Evolutionary conservation across 2,329 filamentous ascomycete species (phyloP), one percentile per base, ranked within the genome.

Genomic region (Dactylellina cionopaga): DNA sequence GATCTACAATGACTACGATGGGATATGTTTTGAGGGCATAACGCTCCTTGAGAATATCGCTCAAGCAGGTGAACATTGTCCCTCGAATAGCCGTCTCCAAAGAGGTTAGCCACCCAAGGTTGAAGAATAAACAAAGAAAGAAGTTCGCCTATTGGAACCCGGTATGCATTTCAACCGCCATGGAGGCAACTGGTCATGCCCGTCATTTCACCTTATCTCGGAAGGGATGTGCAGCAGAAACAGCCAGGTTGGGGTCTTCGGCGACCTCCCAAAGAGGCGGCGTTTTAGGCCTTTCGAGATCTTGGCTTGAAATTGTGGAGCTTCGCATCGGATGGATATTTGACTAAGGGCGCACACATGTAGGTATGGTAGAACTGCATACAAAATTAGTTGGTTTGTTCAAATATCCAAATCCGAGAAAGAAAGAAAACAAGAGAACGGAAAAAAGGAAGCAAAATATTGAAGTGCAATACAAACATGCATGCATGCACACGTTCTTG

Each of bases 121-220:
- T 31, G 22, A 31, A 24, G 49, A 24, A 51, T 41, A 41, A n/a
- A 22, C 33, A 35, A 58, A 37, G 19, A 54, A 22, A 17, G 43
- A 33, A 29, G 13, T 51, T 64, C 56, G 65, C 56, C 58, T 70
- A 55, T 58, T 71, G 56, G 51, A 37, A 64, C 44, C 63, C 31
- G 49, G 63, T 56, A 5, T 59, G 58, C 27, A 29, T 44, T 68
- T 64, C 49, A 64, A 71, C 58, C 58, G 58, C 58, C 29, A 62
- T 47, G 41, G 29, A 35, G 33, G 54, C 24, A 59, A 60, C 25
- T 54, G 58, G 58, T 71, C 66, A 71, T 58, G 49, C 58, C 35
- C 52, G 58, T 46, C 51, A 71, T 64, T 62, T 51, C 41, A 71
- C 51, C 66, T 64, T 71, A 71, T 71, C 66, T 63, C 66, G 66